phyloP scores from a whole-genome alignment of 2,329 filamentous ascomycete species.

The Alternaria ethzedia region DNA sequence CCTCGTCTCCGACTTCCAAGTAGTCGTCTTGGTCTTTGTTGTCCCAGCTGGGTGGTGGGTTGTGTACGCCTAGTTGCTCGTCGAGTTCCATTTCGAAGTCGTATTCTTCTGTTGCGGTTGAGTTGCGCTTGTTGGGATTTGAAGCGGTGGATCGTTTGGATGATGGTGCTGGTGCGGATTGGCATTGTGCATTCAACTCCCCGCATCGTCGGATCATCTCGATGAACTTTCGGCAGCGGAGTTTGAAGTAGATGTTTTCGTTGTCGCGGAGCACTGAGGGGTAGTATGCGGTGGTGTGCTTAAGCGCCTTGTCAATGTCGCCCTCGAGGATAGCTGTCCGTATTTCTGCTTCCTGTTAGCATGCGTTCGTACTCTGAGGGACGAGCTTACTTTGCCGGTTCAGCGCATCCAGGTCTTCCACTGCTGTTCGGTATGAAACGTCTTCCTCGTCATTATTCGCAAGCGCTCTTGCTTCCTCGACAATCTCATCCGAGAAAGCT shows the following conservation, averaged over 20 bases:
- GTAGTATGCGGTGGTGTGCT: conserved; percentile 79
- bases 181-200: conserved; percentile 48
- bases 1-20: conserved; percentile 45
- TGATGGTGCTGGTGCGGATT: conserved; percentile 30
- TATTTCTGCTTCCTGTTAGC: conserved; percentile 68
- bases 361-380: neutral
- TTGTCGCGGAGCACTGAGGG: conserved; percentile 80
- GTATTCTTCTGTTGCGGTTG: conserved; percentile 54
- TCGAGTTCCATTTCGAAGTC: conserved; percentile 67
- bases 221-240: conserved; percentile 90
- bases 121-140: conserved; percentile 38
- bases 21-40: conserved; percentile 45
- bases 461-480: conserved; percentile 73
- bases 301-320: conserved; percentile 89
- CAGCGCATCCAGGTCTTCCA: conserved; percentile 84
- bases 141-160: conserved; percentile 38
- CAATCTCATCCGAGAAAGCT: conserved; percentile 84
- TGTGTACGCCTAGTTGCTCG: conserved; percentile 54
- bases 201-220: conserved; percentile 70
- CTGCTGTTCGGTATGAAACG: conserved; percentile 67
- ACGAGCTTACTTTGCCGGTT: conserved; percentile 76
- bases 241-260: conserved; percentile 82
- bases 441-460: conserved; percentile 59
- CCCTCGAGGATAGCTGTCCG: conserved; percentile 86
- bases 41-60: conserved; percentile 34